phyloP scores from a whole-genome alignment of 129 eudicot genomes.

The Kitagawia praeruptora region DNA sequence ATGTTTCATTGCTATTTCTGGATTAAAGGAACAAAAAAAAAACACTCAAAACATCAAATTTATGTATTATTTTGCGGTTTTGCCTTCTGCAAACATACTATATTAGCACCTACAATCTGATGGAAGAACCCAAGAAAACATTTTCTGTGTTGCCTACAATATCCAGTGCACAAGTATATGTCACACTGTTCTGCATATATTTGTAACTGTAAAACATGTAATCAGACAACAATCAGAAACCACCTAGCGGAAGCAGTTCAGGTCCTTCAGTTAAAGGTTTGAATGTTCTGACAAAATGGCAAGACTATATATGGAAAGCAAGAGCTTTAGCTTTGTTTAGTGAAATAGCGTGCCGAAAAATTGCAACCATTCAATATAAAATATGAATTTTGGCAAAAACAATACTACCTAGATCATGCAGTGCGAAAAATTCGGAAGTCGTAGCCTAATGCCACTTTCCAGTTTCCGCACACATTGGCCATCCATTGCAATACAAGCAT shows the following conservation, averaged over 20 bases:
- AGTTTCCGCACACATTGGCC: neutral
- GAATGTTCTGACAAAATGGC: neutral
- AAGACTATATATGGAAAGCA: neutral
- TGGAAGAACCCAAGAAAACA: neutral
- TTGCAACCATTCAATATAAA: neutral
- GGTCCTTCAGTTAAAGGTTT: neutral
- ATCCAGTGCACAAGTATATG: neutral
- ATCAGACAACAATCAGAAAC: neutral
- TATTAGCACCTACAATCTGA: neutral
- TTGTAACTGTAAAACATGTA: neutral
- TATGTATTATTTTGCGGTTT: neutral
- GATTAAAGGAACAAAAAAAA: neutral
- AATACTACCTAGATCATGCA: neutral
- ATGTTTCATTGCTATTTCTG: neutral
- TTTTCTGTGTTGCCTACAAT: neutral
- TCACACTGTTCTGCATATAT: neutral
- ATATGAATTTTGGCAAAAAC: too few relatives aligned
- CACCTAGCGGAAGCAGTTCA: neutral
- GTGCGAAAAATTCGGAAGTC: neutral
- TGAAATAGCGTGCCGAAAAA: too few relatives aligned
- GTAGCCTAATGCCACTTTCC: neutral
- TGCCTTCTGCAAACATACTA: neutral
- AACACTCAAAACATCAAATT: neutral
- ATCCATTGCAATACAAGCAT: neutral
- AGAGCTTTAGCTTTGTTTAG: neutral